Percentiles rank a stretch among this genome's conserved stretches.
Conservation (phyloP, 148 eudicot genomes). For the Silene latifolia region DNA sequence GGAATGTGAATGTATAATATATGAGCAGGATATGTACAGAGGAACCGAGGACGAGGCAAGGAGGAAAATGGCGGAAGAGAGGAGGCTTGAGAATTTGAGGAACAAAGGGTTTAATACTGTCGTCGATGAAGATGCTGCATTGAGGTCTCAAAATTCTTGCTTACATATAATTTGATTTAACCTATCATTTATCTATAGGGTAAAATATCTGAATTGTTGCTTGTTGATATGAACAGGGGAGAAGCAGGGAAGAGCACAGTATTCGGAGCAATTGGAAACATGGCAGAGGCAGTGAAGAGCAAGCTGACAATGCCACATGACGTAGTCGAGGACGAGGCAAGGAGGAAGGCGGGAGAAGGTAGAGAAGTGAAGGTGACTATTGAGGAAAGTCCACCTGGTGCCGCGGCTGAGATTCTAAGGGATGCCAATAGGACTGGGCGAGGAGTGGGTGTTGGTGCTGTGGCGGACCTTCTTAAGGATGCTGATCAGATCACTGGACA, state of each 20-base stretch:
- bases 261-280: slow-evolving; percentile 36
- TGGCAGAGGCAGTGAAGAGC: slow-evolving; percentile 42
- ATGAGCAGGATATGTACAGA: slow-evolving; percentile 35
- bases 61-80: slow-evolving; percentile 50
- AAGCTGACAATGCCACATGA: slow-evolving; percentile 44
- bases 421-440: background rate
- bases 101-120: slow-evolving; percentile 30
- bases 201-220: no score
- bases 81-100: slow-evolving; percentile 30
- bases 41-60: slow-evolving; percentile 44
- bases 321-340: background rate
- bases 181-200: no score
- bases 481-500: slow-evolving; percentile 45
- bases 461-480: slow-evolving; percentile 29
- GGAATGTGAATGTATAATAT: background rate
- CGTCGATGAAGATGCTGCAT: slow-evolving; percentile 27
- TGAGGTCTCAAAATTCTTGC: slow-evolving; percentile 17
- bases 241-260: slow-evolving; percentile 32
- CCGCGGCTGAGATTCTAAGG: slow-evolving; percentile 23
- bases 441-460: slow-evolving; percentile 10
- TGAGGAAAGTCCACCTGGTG: slow-evolving; percentile 34
- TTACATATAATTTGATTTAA: background rate
- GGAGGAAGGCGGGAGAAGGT: slow-evolving; percentile 6
- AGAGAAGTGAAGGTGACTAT: slow-evolving; percentile 28
- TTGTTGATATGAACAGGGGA: slow-evolving; percentile 24